These are phyloP conservation scores for Neurospora sp. DNA, from an alignment of 2,329 filamentous ascomycete genomes.

Conservation along the genomic window DNA sequence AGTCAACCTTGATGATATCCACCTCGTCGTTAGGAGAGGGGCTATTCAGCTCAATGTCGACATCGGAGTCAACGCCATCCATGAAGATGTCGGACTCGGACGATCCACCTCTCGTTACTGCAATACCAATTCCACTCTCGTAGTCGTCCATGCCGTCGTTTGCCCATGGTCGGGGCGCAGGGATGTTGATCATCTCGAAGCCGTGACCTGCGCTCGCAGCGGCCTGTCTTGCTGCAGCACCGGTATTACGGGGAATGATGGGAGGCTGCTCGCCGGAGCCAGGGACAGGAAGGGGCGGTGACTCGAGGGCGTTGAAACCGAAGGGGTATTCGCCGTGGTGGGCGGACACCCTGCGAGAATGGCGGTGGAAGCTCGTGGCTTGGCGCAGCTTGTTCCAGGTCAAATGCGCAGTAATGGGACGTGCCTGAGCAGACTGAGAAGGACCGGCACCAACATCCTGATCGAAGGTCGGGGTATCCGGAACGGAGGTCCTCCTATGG, in stretches of 20 bases:
- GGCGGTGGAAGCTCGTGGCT: constrained; percentile 38
- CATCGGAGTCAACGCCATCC: constrained; percentile 27
- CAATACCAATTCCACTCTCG: constrained; percentile 56
- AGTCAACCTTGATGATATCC: constrained; percentile 46
- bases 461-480: constrained; percentile 17
- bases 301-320: constrained; percentile 23
- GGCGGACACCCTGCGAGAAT: constrained; percentile 35
- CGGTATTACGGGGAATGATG: constrained; percentile 48
- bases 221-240: constrained; percentile 49
- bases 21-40: constrained; percentile 19
- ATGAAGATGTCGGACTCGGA: constrained; percentile 25
- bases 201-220: constrained; percentile 39
- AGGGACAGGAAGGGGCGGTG: constrained; percentile 34
- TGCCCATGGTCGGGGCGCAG: constrained; percentile 30
- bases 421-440: constrained; percentile 11
- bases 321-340: constrained; percentile 24
- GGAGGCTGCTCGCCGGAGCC: constrained; percentile 45
- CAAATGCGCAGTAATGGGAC: constrained; percentile 34
- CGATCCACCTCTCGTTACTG: constrained; percentile 29
- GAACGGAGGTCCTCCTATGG: constrained; percentile 35
- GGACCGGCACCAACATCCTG: constrained; percentile 22
- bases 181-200: constrained; percentile 14
- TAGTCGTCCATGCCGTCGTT: constrained; percentile 45
- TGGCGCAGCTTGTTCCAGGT: constrained; percentile 43
- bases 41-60: constrained; percentile 22